These are phyloP conservation scores for Penicillium brevicompactum DNA, from an alignment of 2,329 filamentous ascomycete genomes.

Conservation along the genomic window DNA sequence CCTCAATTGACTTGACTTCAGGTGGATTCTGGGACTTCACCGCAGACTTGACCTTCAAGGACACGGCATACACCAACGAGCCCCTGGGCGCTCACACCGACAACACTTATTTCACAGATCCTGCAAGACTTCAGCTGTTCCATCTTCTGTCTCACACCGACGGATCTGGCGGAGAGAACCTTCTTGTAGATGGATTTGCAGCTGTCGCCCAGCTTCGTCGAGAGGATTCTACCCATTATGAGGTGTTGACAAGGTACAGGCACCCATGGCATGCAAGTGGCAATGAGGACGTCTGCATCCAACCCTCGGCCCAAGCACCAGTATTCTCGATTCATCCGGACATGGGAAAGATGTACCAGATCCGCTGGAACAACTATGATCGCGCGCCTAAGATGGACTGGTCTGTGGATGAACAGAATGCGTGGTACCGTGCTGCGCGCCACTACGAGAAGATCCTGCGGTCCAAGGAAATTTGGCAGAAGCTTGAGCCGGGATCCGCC, in stretches of 20 bases:
- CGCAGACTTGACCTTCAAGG: conserved; percentile 81
- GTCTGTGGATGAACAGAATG: conserved; percentile 49
- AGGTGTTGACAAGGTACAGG: conserved; percentile 56
- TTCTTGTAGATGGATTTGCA: conserved; percentile 84
- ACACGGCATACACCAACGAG: conserved; percentile 88
- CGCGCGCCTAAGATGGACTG: conserved; percentile 68
- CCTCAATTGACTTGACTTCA: conserved; percentile 7
- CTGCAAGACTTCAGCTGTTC: conserved; percentile 87
- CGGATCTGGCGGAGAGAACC: conserved; percentile 68
- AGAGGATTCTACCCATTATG: conserved; percentile 60
- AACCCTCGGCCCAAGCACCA: conserved; percentile 69
- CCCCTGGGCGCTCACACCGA: conserved; percentile 86
- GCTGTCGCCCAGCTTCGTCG: conserved; percentile 64
- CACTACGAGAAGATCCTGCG: conserved; percentile 73
- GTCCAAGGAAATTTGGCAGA: conserved; percentile 74
- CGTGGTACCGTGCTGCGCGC: conserved; percentile 80
- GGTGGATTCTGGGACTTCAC: conserved; percentile 83
- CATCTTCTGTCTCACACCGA: conserved; percentile 80
- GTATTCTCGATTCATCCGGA: conserved; percentile 66
- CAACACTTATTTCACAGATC: conserved; percentile 93
- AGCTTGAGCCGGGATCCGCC: conserved; percentile 75
- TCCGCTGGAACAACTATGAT: conserved; percentile 95
- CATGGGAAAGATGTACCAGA: conserved; percentile 56
- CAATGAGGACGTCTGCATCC: conserved; percentile 79
- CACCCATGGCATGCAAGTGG: conserved; percentile 84